Evolutionary conservation across 345 rosid genomes (phyloP).

Genomic region (Populus pruinosa): DNA sequence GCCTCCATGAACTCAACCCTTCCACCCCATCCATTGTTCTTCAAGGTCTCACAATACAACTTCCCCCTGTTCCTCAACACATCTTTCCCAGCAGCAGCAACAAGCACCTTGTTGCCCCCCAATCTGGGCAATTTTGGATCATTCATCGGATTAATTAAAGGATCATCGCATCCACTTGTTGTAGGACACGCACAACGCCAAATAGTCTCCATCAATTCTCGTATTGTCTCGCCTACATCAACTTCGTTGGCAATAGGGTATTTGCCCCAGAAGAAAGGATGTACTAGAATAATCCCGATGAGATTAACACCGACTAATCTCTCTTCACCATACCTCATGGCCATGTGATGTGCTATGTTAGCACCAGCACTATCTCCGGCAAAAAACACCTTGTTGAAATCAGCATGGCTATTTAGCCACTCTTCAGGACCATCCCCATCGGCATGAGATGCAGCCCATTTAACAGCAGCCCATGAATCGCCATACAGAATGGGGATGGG

Average conservation of each 20-base stretch:
- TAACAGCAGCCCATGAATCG: constrained; percentile 17
- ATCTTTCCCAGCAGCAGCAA: constrained; percentile 38
- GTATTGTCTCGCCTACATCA: neutral
- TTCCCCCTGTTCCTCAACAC: constrained; percentile 29
- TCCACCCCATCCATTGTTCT: constrained; percentile 47
- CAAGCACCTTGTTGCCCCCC: constrained; percentile 11
- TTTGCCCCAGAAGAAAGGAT: constrained; percentile 17
- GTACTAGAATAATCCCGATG: neutral
- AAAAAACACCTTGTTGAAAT: neutral
- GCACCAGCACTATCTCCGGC: constrained; percentile 13
- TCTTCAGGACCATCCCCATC: constrained; percentile 11
- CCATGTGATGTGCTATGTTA: constrained; percentile 2
- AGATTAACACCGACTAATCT: neutral
- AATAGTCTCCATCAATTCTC: neutral
- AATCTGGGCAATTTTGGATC: constrained; percentile 3
- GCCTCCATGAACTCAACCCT: constrained; percentile 35
- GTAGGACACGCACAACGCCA: constrained; percentile 9
- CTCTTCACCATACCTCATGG: neutral
- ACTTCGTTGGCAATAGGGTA: constrained; percentile 12
- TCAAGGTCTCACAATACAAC: constrained; percentile 32
- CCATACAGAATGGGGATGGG: constrained; percentile 14
- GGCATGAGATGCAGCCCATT: constrained; percentile 14
- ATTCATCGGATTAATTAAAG: constrained; percentile 3
- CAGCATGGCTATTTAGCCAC: constrained; percentile 10
- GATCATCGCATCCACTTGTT: constrained; percentile 17